A percentile compares a stretch with the other conserved stretches of the same genome.
These are phyloP conservation scores for Oryza officinalis DNA, from an alignment of 176 grass and related monocot species.

Conservation along the genomic window DNA sequence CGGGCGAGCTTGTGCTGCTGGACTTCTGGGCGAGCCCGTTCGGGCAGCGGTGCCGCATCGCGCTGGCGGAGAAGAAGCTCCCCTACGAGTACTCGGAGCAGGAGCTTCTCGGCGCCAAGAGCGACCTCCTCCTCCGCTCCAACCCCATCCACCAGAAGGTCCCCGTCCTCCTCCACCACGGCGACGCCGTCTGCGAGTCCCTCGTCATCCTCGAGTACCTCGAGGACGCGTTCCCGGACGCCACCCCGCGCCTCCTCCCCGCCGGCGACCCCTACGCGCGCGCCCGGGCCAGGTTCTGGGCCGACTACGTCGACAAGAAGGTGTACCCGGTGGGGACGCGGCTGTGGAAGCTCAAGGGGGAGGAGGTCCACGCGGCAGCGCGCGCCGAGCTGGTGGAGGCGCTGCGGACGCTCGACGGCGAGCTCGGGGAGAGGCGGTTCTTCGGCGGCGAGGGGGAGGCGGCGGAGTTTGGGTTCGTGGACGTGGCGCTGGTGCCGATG, in stretches of 20 bases:
- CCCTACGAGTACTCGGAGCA: slow-evolving; percentile 35
- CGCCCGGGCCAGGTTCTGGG: slow-evolving; percentile 51
- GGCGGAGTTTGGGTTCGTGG: slow-evolving; percentile 32
- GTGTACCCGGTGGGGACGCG: slow-evolving; percentile 26
- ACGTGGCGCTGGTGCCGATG: slow-evolving; percentile 37
- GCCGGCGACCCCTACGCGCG: slow-evolving; percentile 28
- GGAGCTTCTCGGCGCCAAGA: slow-evolving; percentile 29
- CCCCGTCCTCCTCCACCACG: slow-evolving; percentile 48
- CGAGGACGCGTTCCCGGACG: slow-evolving; percentile 33
- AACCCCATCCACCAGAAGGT: slow-evolving; percentile 55
- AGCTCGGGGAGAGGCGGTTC: slow-evolving; percentile 38
- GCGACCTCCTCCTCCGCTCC: slow-evolving; percentile 46
- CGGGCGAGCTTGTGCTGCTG: slow-evolving; percentile 18
- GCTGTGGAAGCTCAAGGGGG: slow-evolving; percentile 41
- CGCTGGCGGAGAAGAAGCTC: slow-evolving; percentile 48
- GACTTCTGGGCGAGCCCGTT: slow-evolving; percentile 49
- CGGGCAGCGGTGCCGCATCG: slow-evolving; percentile 37
- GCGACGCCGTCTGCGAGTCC: slow-evolving; percentile 28
- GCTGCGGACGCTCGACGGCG: slow-evolving; percentile 22
- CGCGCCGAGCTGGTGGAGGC: slow-evolving; percentile 34
- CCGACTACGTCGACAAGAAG: slow-evolving; percentile 49
- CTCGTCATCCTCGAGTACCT: slow-evolving; percentile 51
- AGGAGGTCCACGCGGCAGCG: not conserved
- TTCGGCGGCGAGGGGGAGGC: slow-evolving; percentile 9
- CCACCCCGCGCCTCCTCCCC: not conserved